Evolutionary conservation across 164 flowering plant species (phyloP).

Genomic region (Vitis cinerea): DNA sequence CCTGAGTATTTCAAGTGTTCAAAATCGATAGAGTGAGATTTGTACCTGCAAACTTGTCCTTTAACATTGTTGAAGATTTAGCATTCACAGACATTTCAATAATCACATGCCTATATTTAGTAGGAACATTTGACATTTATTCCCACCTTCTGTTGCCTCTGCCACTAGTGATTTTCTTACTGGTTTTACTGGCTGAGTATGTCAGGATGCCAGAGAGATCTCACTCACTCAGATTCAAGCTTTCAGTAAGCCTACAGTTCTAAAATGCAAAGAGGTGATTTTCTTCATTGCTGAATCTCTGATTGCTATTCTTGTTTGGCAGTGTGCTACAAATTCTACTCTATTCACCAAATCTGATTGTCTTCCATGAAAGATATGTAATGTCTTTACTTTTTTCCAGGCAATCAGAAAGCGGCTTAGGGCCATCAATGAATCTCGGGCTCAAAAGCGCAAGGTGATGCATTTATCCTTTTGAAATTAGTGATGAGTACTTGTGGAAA

Average conservation of each 20-base stretch:
- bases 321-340: background rate
- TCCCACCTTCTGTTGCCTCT: background rate
- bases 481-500: background rate
- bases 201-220: conserved; percentile 87
- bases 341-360: background rate
- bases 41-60: too few species aligned
- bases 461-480: conserved; percentile 8
- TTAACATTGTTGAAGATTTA: too few species aligned
- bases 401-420: conserved; percentile 78
- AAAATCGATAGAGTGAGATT: too few species aligned
- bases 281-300: conserved; percentile 6
- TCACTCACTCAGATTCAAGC: conserved; percentile 51
- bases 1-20: too few species aligned
- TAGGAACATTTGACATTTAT: too few species aligned
- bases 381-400: conserved; percentile 33
- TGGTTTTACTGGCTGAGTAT: conserved; percentile 4
- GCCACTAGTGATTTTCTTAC: background rate
- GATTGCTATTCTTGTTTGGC: background rate
- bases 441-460: conserved; percentile 92
- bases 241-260: conserved; percentile 57
- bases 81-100: background rate
- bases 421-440: conserved; percentile 96
- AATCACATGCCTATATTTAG: too few species aligned
- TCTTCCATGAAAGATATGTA: background rate
- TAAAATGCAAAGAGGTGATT: conserved; percentile 87